Base-by-base conservation (phyloP, 1,139 yeast genomes). In the Sugiyamaella neomexicana region DNA sequence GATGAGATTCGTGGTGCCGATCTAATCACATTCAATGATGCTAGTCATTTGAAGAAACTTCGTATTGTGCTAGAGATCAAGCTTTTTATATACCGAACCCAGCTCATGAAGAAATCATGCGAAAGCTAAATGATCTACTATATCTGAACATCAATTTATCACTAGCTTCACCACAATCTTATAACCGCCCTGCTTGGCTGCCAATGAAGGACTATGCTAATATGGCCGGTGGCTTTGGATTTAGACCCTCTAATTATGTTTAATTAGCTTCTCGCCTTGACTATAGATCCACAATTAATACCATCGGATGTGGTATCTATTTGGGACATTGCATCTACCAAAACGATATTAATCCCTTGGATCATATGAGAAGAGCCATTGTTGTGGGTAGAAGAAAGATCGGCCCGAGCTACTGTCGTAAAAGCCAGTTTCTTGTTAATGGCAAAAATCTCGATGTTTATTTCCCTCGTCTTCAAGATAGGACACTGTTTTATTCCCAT, bases 371-470 rank as follows among this genome's bases (percentile, higher is more conserved):
- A 37, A 80, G 97, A 65, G 89, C 96, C 12, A 73, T 77, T 51
- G 86, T 89, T 3, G 77, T 81, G 46, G 97, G 97, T 50, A 82
- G 87, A 64, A 85, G 98, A 73, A 93, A 95, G 73, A 1, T 75
- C 77, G 49, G 96, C 98, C 5, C 78, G 82, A 47, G 89, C 88
- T 2, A 83, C 80, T 62, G 71, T 91, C 51, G 95, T 85, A 27
- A 75, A 2, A 99, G 99, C 40, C 78, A 87, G 62, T 72, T 87
- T 37, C 70, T 89, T 45, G 81, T 91, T 54, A 93, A 93, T 69
- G 91, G 90, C 42, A 77, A 77, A 64, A 75, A 83, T 16, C 67
- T 90, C 54, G 80, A 80, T 58, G 80, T 80, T 58, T 81, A 79
- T 60, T 91, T 91, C 74, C 82, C 85, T 9, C 81, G 83, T 60